Evolutionary conservation across 1,284 basidiomycete genomes (phyloP).

Genomic region (Ustilago xerochloae): DNA sequence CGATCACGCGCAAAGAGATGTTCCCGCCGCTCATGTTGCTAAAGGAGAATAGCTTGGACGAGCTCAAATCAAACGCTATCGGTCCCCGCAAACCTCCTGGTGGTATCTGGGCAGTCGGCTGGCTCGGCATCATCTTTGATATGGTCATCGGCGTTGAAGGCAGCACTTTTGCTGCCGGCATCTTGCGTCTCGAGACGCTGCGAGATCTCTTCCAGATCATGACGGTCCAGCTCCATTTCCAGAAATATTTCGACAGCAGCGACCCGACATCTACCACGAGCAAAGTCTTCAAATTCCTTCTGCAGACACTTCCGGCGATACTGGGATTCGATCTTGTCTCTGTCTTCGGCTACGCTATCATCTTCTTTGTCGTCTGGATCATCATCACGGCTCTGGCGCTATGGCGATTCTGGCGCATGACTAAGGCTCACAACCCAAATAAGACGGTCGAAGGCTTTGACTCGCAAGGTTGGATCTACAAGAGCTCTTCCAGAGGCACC

Average conservation of each 20-base stretch:
- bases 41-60: slow-evolving; percentile 50
- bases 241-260: slow-evolving; percentile 30
- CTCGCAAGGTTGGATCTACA: slow-evolving; percentile 59
- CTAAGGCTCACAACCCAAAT: slow-evolving; percentile 56
- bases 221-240: slow-evolving; percentile 52
- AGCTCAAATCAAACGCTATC: slow-evolving; percentile 65
- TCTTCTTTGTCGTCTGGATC: slow-evolving; percentile 57
- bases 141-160: slow-evolving; percentile 62
- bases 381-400: slow-evolving; percentile 41
- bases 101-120: slow-evolving; percentile 41
- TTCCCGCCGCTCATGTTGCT: slow-evolving; percentile 64
- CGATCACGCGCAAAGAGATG: slow-evolving; percentile 47
- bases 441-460: slow-evolving; percentile 57
- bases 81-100: slow-evolving; percentile 59
- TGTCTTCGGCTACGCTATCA: slow-evolving; percentile 56
- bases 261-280: slow-evolving; percentile 22
- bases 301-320: slow-evolving; percentile 53
- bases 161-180: slow-evolving; percentile 53
- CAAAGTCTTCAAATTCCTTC: slow-evolving; percentile 36
- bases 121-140: slow-evolving; percentile 60
- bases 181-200: slow-evolving; percentile 57
- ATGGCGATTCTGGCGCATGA: slow-evolving; percentile 55
- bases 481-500: slow-evolving; percentile 46
- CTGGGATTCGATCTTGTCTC: slow-evolving; percentile 61
- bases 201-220: slow-evolving; percentile 61